Conservation (phyloP, 192 early-diverging fungal genomes). For the Helicostylum pulchrum region DNA sequence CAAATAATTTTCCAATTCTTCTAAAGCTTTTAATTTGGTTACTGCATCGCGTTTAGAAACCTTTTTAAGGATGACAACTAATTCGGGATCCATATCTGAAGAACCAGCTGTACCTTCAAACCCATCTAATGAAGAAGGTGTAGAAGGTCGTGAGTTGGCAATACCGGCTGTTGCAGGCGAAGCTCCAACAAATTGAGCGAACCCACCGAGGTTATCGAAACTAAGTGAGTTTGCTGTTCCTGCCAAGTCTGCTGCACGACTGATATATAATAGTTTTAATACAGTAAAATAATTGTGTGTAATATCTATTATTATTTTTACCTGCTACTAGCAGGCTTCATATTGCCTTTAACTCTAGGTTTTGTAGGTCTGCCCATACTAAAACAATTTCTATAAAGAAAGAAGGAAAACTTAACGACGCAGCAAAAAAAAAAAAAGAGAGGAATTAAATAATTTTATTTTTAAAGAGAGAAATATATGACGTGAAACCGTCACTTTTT, state of each 20-base stretch:
- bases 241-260: constrained; percentile 62
- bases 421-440: no score
- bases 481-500: no score
- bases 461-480: no score
- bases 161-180: constrained; percentile 19
- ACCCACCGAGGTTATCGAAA: constrained; percentile 57
- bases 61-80: constrained; percentile 78
- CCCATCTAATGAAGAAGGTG: constrained; percentile 32
- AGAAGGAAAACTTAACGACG: neutral
- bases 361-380: constrained; percentile 53
- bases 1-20: constrained; percentile 75
- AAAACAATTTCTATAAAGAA: neutral
- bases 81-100: constrained; percentile 46
- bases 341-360: constrained; percentile 79
- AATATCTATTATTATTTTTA: constrained; percentile 32
- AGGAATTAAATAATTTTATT: no score
- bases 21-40: constrained; percentile 84
- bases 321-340: constrained; percentile 85
- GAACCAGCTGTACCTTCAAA: constrained; percentile 10
- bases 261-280: constrained; percentile 11
- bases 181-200: constrained; percentile 62
- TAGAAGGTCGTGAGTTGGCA: constrained; percentile 26
- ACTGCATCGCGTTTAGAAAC: constrained; percentile 83
- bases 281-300: constrained; percentile 5
- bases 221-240: constrained; percentile 36